Conservation (phyloP, 495 filamentous ascomycete species). For the Parathielavia hyrcaniae region DNA sequence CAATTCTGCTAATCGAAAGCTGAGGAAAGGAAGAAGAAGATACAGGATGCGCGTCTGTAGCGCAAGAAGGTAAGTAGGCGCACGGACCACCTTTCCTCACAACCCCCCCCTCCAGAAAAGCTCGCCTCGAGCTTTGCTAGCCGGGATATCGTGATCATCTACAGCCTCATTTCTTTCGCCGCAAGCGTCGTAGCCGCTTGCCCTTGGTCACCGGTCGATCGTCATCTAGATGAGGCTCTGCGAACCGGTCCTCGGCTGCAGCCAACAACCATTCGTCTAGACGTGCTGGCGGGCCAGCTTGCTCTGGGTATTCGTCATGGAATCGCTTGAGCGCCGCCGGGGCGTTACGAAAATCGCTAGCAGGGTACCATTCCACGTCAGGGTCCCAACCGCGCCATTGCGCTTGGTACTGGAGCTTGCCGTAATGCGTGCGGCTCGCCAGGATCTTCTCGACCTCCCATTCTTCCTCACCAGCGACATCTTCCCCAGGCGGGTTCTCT, state of each 20-base stretch:
- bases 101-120: constrained; percentile 1
- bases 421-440: constrained; percentile 2
- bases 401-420: constrained; percentile 12
- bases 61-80: too few relatives aligned
- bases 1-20: too few relatives aligned
- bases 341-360: constrained; percentile 5
- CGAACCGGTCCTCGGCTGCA: constrained; percentile 3
- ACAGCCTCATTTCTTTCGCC: not conserved
- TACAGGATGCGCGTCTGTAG: too few relatives aligned
- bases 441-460: constrained; percentile 11
- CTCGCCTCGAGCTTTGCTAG: constrained; percentile 6
- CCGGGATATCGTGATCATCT: too few relatives aligned
- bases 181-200: not conserved
- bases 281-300: constrained; percentile 4
- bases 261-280: constrained; percentile 6
- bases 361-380: constrained; percentile 7
- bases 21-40: too few relatives aligned
- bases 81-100: not conserved
- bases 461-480: constrained; percentile 1
- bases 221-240: not conserved
- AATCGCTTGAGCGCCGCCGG: constrained; percentile 3
- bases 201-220: not conserved
- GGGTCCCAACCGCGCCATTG: constrained; percentile 14
- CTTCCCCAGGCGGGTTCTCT: constrained; percentile 11
- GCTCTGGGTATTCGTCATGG: constrained; percentile 7